Conservation (phyloP, 2,329 filamentous ascomycete genomes). For the Tolypocladium paradoxum region DNA sequence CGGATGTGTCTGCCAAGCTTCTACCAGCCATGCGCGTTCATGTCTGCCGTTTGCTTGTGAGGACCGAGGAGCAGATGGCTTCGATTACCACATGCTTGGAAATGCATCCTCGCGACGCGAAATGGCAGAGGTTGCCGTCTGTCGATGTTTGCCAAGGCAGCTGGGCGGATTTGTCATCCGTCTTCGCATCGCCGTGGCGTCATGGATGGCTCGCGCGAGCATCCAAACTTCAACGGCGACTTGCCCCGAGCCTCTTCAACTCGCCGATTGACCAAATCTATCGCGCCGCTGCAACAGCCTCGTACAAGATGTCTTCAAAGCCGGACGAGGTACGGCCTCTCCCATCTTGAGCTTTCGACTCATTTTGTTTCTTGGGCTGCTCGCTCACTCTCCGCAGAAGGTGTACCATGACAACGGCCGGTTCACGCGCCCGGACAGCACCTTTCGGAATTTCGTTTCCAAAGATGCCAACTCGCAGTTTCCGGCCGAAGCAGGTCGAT, state of each 20-base stretch:
- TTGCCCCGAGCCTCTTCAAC: neutral
- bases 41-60: no score
- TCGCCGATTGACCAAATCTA: neutral
- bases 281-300: neutral
- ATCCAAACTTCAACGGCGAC: no score
- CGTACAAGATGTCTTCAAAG: neutral
- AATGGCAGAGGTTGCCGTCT: neutral
- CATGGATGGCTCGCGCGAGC: no score
- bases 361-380: no score
- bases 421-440: conserved; percentile 40
- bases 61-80: no score
- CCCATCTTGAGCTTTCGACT: no score
- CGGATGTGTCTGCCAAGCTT: no score
- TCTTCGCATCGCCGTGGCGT: neutral
- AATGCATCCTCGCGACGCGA: neutral
- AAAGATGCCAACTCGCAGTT: conserved; percentile 38
- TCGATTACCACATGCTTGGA: neutral
- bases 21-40: no score
- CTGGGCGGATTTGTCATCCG: neutral
- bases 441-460: conserved; percentile 46
- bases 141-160: neutral
- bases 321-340: neutral
- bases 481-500: conserved; percentile 47
- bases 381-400: neutral
- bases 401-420: conserved; percentile 31